A percentile compares a stretch with the other conserved stretches of the same genome.
Evolutionary conservation across 169 alveolate genomes (phyloP).

Genomic region (Babesia caballi): DNA sequence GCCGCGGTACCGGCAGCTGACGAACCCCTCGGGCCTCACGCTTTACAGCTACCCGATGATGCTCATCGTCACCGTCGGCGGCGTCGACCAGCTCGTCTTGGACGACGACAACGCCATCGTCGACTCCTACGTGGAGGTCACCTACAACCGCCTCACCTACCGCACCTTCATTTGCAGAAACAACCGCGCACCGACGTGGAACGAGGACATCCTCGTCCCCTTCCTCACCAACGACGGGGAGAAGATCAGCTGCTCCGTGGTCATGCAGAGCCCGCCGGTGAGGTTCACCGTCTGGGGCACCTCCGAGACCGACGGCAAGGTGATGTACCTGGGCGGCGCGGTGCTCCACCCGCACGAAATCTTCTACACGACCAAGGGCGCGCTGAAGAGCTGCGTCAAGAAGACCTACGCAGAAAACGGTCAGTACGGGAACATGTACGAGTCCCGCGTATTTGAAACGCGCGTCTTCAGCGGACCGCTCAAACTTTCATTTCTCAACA

Average conservation of each 20-base stretch:
- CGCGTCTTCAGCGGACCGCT: conserved; percentile 39
- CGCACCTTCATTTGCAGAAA: conserved; percentile 62
- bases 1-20: conserved; percentile 71
- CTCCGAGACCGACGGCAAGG: conserved; percentile 39
- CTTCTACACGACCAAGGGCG: conserved; percentile 66
- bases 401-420: conserved; percentile 38
- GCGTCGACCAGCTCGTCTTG: conserved; percentile 66
- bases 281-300: conserved; percentile 75
- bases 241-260: conserved; percentile 35
- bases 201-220: conserved; percentile 68
- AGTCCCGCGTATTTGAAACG: conserved; percentile 56
- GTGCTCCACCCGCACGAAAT: conserved; percentile 63
- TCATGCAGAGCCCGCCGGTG: conserved; percentile 61
- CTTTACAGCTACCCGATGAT: conserved; percentile 35
- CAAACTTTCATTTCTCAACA: conserved; percentile 19
- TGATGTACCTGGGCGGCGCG: conserved; percentile 65
- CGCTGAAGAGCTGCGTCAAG: conserved; percentile 18
- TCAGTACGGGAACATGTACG: conserved; percentile 25
- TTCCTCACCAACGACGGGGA: conserved; percentile 43
- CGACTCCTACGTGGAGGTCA: conserved; percentile 70
- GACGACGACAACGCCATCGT: conserved; percentile 54
- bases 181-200: conserved; percentile 63
- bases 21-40: conserved; percentile 10
- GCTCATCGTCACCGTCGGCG: conserved; percentile 60
- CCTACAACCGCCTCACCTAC: conserved; percentile 64